Conservation (phyloP, 768 basidiomycete species). For the Lyophyllum semitale region DNA sequence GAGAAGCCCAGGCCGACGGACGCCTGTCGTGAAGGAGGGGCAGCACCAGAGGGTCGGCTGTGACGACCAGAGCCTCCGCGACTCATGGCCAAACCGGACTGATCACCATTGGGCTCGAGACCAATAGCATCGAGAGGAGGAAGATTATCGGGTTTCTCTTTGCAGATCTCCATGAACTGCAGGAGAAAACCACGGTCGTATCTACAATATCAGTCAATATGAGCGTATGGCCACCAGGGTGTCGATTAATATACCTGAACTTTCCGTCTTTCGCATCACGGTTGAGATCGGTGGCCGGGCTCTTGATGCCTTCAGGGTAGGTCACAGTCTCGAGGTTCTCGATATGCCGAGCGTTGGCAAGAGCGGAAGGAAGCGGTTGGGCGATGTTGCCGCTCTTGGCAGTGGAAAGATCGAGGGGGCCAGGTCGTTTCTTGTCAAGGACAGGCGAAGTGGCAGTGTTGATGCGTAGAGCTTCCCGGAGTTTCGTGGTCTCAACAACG, state of each 20-base stretch:
- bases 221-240: neutral
- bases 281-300: constrained; percentile 86
- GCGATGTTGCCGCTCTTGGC: constrained; percentile 45
- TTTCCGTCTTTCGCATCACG: constrained; percentile 82
- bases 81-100: constrained; percentile 47
- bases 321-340: constrained; percentile 74
- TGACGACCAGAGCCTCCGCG: constrained; percentile 71
- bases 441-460: constrained; percentile 50
- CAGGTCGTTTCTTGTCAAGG: constrained; percentile 58
- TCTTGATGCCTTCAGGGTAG: constrained; percentile 83
- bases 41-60: constrained; percentile 45
- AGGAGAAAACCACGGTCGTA: constrained; percentile 98
- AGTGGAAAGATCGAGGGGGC: constrained; percentile 68
- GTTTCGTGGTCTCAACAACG: constrained; percentile 41
- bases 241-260: constrained; percentile 60
- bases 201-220: constrained; percentile 37
- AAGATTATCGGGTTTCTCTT: constrained; percentile 90
- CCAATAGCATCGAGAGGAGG: constrained; percentile 91
- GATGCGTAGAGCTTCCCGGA: constrained; percentile 64
- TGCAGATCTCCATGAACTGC: constrained; percentile 94
- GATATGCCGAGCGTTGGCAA: constrained; percentile 84
- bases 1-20: constrained; percentile 45
- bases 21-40: constrained; percentile 46
- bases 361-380: constrained; percentile 58
- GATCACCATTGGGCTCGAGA: constrained; percentile 70